Base-by-base conservation (phyloP, 139 green algal genomes). In the Pycnococcus provasolii region DNA sequence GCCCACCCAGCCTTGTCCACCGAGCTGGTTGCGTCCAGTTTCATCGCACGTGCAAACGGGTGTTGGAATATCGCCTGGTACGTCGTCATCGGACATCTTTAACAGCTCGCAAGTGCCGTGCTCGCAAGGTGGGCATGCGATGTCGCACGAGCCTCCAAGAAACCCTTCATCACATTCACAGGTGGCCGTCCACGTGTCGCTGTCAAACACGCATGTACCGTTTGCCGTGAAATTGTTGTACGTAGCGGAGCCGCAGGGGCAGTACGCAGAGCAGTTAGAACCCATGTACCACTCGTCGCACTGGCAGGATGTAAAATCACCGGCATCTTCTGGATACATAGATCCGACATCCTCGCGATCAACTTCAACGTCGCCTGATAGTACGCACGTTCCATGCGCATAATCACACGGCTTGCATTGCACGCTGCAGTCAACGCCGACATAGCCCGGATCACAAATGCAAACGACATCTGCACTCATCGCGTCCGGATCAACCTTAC, bases 391-490 rank as follows among this genome's bases (percentile, higher is more conserved):
- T 11, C 62, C 62, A 11, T 68, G 15, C 3, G 15, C 45, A 9
- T 11, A 37, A 3, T 7, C 11, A 3, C 7, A 39, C 11, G n/a
- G 13, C n/a, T 46, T 37, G 15, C 62, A 68, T 15, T 11, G 6
- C 3, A 68, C 37, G 8, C 42, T 68, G 47, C 62, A 68, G 37
- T 59, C 50, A 13, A 13, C 47, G 40, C 62, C 62, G 3, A 57
- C 42, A 3, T 60, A 68, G 15, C 62, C 62, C n/a, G 7, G 4
- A 3, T 68, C 8, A 41, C 62, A 68, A 46, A 48, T 42, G 15
- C 62, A 68, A 37, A 60, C 45, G 60, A 43, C 60, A 11, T 26
- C 26, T 26, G 26, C 26, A 26, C 26, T 26, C 26, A 26, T 26
- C 26, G 26, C 26, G 26, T 26, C 26, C 26, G 26, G 26, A 26